Base-by-base conservation (phyloP, 1,139 yeast species). In the Blastobotrys illinoisensis region DNA sequence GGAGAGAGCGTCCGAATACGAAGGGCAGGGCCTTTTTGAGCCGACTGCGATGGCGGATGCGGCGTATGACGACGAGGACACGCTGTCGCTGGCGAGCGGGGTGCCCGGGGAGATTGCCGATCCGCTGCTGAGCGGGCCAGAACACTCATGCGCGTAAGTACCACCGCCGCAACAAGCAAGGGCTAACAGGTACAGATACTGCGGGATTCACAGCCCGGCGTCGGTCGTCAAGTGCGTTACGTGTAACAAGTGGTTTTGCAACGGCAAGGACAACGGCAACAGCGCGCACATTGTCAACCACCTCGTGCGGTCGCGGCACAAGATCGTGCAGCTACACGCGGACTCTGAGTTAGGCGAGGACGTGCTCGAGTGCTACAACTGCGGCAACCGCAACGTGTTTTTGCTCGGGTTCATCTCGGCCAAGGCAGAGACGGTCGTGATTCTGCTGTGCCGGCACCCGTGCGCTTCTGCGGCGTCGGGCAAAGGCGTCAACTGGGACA, bases 201-300 rank as follows among this genome's bases (percentile, higher is more conserved):
- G 97, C 73, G 95, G 91, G 1, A 77, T 88, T 40, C 83, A 83
- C 60, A 72, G 81, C 5, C 79, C 89, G 0, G 71, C 81, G 9
- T 77, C 86, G 50, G 86, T 90, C 19, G 86, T 87, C 46, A 83
- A 85, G 63, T 91, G 98, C 73, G 80, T 81, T 56, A 76, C 80
- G 4, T 90, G 97, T 71, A 72, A 81, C 64, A 85, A 83, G 67
- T 91, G 97, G 97, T 91, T 91, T 68, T 91, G 98, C 73, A 91
- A 91, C 67, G 79, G 88, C n/a, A 81, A 82, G 56, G 77, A 81
- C 26, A 75, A 76, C 48, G 74, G 82, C 9, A 72, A 80, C 9
- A 82, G 91, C 18, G 86, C 96, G 1, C 98, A 91, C 68, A 88
- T 91, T 32, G 83, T 91, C 14, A 87, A 89, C 16, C 98, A 91